Base-by-base conservation (phyloP, 345 rosid genomes). In the Eucalyptus decipiens region DNA sequence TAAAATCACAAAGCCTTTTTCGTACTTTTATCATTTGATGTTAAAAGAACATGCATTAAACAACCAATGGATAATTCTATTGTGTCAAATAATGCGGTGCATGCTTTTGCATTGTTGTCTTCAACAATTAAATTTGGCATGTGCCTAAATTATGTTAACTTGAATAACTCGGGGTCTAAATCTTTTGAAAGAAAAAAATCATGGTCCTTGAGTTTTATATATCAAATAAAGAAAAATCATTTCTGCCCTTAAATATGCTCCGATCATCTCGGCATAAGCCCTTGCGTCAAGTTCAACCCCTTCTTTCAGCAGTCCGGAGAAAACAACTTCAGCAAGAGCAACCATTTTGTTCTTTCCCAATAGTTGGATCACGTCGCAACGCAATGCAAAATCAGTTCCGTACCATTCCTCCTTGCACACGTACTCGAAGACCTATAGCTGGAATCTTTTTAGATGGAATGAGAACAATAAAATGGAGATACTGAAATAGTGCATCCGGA, bases 241-340 rank as follows among this genome's bases (percentile, higher is more conserved):
- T 49, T 87, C 93, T 89, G 88, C 93, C 32, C 88, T 87, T 11
- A 94, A 83, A 89, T 94, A 95, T 40, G 93, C 93, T 88, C 95
- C 96, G 86, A 94, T 93, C 96, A 95, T 92, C 92, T 95, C 97
- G 18, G 93, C 92, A 89, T 90, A 95, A 10, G 92, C 89, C 88
- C 94, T 92, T 9, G 97, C 91, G 88, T 94, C 92, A 8, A 93
- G 93, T 90, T 92, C 90, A 92, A 93, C 72, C 72, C 95, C 96
- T 86, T 92, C 93, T n/a, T 89, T 90, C 51, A 90, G 49, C 24
- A 93, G 76, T 80, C 91, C 90, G 62, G 87, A 88, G 85, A 95
- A 93, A 50, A 91, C 88, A 52, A 62, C 93, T 88, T 95, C 95
- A 37, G 94, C 95, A 89, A 76, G 90, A 88, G 85, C 91, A 88